Conservation (phyloP, 164 flowering plant species). For the Berberis thunbergii region DNA sequence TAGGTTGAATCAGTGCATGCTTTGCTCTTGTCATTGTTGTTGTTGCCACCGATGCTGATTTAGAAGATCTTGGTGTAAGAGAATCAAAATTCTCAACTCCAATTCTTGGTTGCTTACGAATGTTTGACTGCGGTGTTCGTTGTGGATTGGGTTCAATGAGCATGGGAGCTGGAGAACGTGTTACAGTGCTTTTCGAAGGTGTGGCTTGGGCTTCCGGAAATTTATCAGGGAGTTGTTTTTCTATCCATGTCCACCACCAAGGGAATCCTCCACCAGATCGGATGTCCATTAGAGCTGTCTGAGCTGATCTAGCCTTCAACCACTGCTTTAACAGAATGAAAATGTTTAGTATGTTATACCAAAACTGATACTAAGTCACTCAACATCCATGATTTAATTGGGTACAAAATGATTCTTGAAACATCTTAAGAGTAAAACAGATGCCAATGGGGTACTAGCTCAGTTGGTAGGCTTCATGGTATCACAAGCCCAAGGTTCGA, state of each 20-base stretch:
- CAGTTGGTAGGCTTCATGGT: too few species aligned
- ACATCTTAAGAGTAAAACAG: too few species aligned
- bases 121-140: slow-evolving; percentile 11
- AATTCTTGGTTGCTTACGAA: slow-evolving; percentile 18
- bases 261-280: slow-evolving; percentile 52
- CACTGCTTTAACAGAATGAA: slow-evolving; percentile 24
- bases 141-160: slow-evolving; percentile 16
- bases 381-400: too few species aligned
- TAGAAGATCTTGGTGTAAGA: slow-evolving; percentile 59
- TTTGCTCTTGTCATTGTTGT: slow-evolving; percentile 13
- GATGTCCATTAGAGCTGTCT: slow-evolving; percentile 30
- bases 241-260: slow-evolving; percentile 96
- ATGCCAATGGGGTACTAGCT: too few species aligned
- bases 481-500: too few species aligned
- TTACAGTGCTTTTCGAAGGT: slow-evolving; percentile 22
- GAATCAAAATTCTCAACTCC: slow-evolving; percentile 31
- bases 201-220: slow-evolving; percentile 30
- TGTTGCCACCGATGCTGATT: slow-evolving; percentile 26
- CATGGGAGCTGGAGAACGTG: slow-evolving; percentile 30
- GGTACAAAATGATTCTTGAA: too few species aligned
- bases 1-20: slow-evolving; percentile 6
- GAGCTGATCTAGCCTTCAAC: slow-evolving; percentile 48
- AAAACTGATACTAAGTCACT: too few species aligned
- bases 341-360: too few species aligned
- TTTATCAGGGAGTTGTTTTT: slow-evolving; percentile 42